Conservation (phyloP, 768 basidiomycete species). For the Pleurotus cornucopiae region DNA sequence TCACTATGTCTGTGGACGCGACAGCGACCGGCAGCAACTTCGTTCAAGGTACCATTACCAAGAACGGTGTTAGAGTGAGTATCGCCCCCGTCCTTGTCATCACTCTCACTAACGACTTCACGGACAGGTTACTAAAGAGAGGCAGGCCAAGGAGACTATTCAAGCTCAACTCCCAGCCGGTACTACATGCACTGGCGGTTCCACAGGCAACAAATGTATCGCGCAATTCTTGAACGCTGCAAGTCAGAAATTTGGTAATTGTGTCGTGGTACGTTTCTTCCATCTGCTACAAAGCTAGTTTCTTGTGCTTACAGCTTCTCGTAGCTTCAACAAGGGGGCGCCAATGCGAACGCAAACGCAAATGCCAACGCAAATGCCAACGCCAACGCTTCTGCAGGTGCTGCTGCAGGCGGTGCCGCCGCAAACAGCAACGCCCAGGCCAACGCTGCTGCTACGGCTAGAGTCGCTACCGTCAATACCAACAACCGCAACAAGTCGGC, state of each 20-base stretch:
- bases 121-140: slow-evolving; percentile 32
- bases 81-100: not conserved
- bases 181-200: slow-evolving; percentile 48
- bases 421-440: not conserved
- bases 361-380: not conserved
- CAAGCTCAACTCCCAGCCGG: slow-evolving; percentile 41
- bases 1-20: slow-evolving; percentile 41
- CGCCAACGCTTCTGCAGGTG: not conserved
- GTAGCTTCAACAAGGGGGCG: slow-evolving; percentile 5
- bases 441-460: not conserved
- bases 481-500: not conserved
- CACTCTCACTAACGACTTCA: not conserved
- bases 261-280: slow-evolving; percentile 33
- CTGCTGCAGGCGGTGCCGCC: not conserved
- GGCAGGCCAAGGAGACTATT: slow-evolving; percentile 33
- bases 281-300: not conserved
- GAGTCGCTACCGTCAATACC: not conserved
- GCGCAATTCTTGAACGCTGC: slow-evolving; percentile 40
- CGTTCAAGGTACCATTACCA: slow-evolving; percentile 31
- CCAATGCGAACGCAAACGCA: not conserved
- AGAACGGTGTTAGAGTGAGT: slow-evolving; percentile 45
- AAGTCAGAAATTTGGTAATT: slow-evolving; percentile 50
- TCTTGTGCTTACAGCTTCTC: not conserved
- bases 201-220: slow-evolving; percentile 40
- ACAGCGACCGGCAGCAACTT: slow-evolving; percentile 37